Evolutionary conservation across 352 stramenopile species (phyloP), one percentile per base, ranked within the genome.

Genomic region (Thalassiosira hispida): DNA sequence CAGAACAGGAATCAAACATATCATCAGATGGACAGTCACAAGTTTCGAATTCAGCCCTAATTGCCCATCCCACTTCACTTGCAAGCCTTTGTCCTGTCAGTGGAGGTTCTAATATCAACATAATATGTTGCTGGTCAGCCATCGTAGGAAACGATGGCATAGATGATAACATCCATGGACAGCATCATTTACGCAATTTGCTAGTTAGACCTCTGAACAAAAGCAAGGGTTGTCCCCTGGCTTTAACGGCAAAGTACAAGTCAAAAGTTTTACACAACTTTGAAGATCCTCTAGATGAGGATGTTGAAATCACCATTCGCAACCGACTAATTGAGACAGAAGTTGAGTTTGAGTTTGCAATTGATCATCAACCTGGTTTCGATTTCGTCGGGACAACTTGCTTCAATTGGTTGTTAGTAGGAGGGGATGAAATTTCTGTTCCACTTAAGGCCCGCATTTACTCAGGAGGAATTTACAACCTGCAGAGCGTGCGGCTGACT

Each of bases 81-180:
- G 51, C 69, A 52, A 84, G 65, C 23, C 52, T 94, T 9, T 92
- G 77, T 42, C 83, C 89, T 40, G 7, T n/a, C 27, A 57, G 70
- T 25, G 77, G 72, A 47, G 61, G 25, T 12, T 84, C 79, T 2
- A 83, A 84, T 18, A 78, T 92, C 14, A 81, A 91, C 46, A 74
- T 94, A 14, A 81, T 91, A 25, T 91, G 87, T 60, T 89, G 80
- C 29, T 94, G 89, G 89, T 85, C 79, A 20, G 77, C 87, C 29
- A 66, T 75, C 51, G 79, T 75, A 14, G 63, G 61, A 8, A 65
- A 76, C 31, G 47, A 77, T 8, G 64, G 57, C 33, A n/a, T 52
- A 65, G 46, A 81, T 31, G 44, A 75, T 22, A 70, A 31, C 1
- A 70, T 85, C 18, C 52, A 68, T 67, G 86, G 86, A 5, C 79